Evolutionary conservation across 78 protist genomes (phyloP).

Genomic region (Thecamonas trahens): DNA sequence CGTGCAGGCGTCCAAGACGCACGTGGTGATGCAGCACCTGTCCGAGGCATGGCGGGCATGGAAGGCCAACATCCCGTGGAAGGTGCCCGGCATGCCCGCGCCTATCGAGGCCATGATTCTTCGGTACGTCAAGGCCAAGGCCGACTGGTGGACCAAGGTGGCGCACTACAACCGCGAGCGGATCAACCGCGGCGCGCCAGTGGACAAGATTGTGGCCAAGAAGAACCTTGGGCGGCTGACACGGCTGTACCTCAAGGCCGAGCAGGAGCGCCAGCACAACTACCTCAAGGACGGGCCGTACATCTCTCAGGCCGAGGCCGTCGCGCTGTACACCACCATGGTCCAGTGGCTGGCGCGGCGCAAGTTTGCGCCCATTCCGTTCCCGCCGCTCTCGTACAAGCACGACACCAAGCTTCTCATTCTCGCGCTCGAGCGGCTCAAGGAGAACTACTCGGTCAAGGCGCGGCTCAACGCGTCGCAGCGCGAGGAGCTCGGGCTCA

Average conservation of each 20-base stretch:
- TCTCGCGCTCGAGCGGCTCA: slow-evolving; percentile 95
- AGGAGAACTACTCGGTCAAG: slow-evolving; percentile 91
- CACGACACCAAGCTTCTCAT: slow-evolving; percentile 98
- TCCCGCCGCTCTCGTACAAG: slow-evolving; percentile 98
- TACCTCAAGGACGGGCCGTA: slow-evolving; percentile 99
- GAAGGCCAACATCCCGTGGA: slow-evolving; percentile 99
- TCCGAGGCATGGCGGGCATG: slow-evolving; percentile 98
- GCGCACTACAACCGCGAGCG: slow-evolving; percentile 99
- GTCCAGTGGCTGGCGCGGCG: slow-evolving; percentile 96
- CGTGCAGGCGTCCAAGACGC: slow-evolving; percentile 84
- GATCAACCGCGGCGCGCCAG: slow-evolving; percentile 95
- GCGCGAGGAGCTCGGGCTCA: slow-evolving; percentile 96
- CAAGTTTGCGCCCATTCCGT: slow-evolving; percentile 91
- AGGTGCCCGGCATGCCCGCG: slow-evolving; percentile 97
- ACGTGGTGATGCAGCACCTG: slow-evolving; percentile 91
- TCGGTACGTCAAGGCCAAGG: slow-evolving; percentile 96
- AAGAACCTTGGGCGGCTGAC: slow-evolving; percentile 99
- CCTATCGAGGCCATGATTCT: slow-evolving; percentile 97
- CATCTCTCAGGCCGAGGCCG: slow-evolving; percentile 92
- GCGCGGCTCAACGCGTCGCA: slow-evolving; percentile 90
- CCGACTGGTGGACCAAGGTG: slow-evolving; percentile 99
- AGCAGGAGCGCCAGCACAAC: slow-evolving; percentile 98
- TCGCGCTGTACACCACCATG: slow-evolving; percentile 94
- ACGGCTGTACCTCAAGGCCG: slow-evolving; percentile 97
- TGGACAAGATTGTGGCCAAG: slow-evolving; percentile 95